Evolutionary conservation across 148 eudicot species (phyloP).

Genomic region (Vaccinium vitisidaea): DNA sequence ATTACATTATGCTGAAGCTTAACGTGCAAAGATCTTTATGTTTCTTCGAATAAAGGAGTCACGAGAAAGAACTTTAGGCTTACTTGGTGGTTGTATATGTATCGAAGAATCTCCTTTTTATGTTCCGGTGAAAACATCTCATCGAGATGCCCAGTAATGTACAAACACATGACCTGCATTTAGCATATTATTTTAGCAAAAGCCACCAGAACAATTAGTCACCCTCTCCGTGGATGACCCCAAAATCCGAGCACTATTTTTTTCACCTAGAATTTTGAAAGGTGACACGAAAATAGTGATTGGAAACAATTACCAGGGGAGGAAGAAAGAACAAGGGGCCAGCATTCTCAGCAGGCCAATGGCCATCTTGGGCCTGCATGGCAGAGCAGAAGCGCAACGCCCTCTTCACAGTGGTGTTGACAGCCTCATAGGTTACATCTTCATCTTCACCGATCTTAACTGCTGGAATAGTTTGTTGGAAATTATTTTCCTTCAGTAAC

Average conservation of each 20-base stretch:
- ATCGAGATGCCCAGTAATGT: conserved; percentile 8
- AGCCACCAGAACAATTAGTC: background rate
- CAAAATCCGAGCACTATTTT: background rate
- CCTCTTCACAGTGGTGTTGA: conserved; percentile 11
- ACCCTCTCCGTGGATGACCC: too few species aligned
- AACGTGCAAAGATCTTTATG: background rate
- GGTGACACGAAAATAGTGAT: background rate
- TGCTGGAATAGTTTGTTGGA: conserved; percentile 22
- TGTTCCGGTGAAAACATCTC: conserved; percentile 4
- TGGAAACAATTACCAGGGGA: conserved; percentile 21
- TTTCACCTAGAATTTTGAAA: background rate
- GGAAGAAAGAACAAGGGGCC: conserved; percentile 25
- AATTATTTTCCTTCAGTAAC: conserved; percentile 28
- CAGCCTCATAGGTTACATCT: conserved; percentile 13
- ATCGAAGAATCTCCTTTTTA: conserved; percentile 14
- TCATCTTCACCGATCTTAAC: conserved; percentile 20
- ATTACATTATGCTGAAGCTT: background rate
- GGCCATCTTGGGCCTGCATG: conserved; percentile 25
- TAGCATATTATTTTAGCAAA: background rate
- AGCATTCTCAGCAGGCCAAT: conserved; percentile 29
- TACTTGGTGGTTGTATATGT: conserved; percentile 20
- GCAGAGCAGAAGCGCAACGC: conserved; percentile 11
- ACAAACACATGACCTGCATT: conserved; percentile 14
- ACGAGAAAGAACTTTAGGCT: background rate
- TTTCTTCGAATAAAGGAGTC: background rate